Base-by-base conservation (phyloP, 2,329 filamentous ascomycete species). In the Seiridium unicorne region DNA sequence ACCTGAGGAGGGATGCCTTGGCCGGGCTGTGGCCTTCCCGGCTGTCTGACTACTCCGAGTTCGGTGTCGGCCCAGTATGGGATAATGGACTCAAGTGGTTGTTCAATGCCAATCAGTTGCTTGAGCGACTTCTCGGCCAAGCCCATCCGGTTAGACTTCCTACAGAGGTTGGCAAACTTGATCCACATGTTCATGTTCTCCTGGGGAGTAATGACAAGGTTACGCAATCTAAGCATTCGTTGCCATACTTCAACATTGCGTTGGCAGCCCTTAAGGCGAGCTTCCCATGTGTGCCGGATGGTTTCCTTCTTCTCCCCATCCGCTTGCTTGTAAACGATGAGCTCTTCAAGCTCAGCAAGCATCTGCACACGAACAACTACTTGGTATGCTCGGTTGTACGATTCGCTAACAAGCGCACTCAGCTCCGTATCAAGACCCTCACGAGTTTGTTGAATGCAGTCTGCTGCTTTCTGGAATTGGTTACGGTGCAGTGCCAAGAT, bases 101-200 rank as follows among this genome's bases (percentile, higher is more conserved):
- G 81, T 11, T 92, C 87, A 53, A 83, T 87, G 35, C 89, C 90
- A 59, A 97, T 89, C n/a, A 99, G 81, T 62, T 92, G 92, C 72
- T 95, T 93, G 57, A 99, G 80, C 9, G 93, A 96, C 77, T 97
- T 96, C 77, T 99, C 95, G 1, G 95, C 95, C 54, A 99, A 84
- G 8, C 95, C 94, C 83, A 94, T 93, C 36, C 95, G 90, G 60
- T 92, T 91, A 49, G 94, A 97, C 76, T 99, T 99, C 69, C 96
- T 91, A 76, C 96, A 99, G 5, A 99, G 86, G 69, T 98, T 99
- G 69, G 95, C 92, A 73, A 97, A 99, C 73, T 99, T 99, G 80
- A 99, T 98, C 88, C 93, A 97, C 93, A 99, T 99, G 69, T 96
- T 91, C 81, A 96, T 92, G 70, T 97, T 97, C 73, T 99, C 93